phyloP scores from a whole-genome alignment of 352 stramenopile species.

The Peronospora tabacina region DNA sequence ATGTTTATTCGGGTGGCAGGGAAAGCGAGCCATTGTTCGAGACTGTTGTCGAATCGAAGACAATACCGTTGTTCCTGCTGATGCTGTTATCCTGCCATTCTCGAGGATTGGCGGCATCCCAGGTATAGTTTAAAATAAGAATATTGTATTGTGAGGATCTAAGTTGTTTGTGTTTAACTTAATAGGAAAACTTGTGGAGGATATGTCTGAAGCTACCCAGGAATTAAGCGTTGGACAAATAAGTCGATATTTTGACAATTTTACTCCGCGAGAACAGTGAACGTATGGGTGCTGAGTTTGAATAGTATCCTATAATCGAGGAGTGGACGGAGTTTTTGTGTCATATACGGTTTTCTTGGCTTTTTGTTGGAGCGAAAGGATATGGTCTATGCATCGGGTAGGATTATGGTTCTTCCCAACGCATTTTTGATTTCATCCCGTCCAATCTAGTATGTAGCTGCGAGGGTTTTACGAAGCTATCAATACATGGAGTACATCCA shows the following conservation, averaged over 20 bases:
- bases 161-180: background rate
- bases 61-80: conserved; percentile 67
- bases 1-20: conserved; percentile 22
- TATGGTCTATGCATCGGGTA: too few species aligned
- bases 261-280: conserved; percentile 40
- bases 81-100: conserved; percentile 72
- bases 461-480: too few species aligned
- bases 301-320: too few species aligned
- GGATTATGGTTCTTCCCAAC: too few species aligned
- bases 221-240: conserved; percentile 66
- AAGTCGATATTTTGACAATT: conserved; percentile 81
- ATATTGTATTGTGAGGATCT: background rate
- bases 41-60: conserved; percentile 82
- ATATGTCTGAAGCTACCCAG: conserved; percentile 79
- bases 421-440: too few species aligned
- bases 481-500: too few species aligned
- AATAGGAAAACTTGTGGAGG: conserved; percentile 55
- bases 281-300: background rate
- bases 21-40: conserved; percentile 76
- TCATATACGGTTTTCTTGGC: too few species aligned
- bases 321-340: too few species aligned
- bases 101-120: conserved; percentile 64
- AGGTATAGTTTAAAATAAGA: conserved; percentile 28
- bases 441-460: too few species aligned
- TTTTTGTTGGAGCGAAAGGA: too few species aligned